Conservation (phyloP, 164 flowering plant species). For the Malania oleifera region DNA sequence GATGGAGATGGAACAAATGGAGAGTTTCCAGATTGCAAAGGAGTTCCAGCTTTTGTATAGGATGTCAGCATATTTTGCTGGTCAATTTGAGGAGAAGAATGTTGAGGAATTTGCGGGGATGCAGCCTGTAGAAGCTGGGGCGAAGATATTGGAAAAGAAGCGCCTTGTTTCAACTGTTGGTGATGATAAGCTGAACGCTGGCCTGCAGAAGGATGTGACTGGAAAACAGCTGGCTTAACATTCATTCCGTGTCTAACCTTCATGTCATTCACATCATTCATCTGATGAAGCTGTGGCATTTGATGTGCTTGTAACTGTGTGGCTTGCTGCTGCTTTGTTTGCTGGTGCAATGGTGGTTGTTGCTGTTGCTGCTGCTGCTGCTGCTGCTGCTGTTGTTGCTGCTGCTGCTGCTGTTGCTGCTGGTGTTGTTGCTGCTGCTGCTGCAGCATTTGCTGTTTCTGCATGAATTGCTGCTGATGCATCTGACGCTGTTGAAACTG, state of each 20-base stretch:
- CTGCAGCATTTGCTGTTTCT: slow-evolving; percentile 43
- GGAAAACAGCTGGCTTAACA: slow-evolving; percentile 52
- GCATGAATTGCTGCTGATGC: slow-evolving; percentile 47
- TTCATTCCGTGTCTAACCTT: slow-evolving; percentile 56
- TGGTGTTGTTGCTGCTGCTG: slow-evolving; percentile 53
- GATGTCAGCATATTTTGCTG: slow-evolving; percentile 61
- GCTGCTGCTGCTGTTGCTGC: slow-evolving; percentile 30
- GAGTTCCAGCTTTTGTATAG: slow-evolving; percentile 59
- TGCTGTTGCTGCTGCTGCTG: slow-evolving; percentile 21
- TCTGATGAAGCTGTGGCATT: slow-evolving; percentile 55
- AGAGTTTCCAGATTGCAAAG: slow-evolving; percentile 69
- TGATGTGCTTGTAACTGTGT: slow-evolving; percentile 50
- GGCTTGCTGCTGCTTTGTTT: slow-evolving; percentile 41
- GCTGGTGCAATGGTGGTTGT: slow-evolving; percentile 26
- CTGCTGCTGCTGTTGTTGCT: slow-evolving; percentile 32
- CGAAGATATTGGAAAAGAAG: slow-evolving; percentile 57
- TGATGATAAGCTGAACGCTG: slow-evolving; percentile 50
- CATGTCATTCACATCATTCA: slow-evolving; percentile 55
- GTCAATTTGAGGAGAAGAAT: slow-evolving; percentile 78
- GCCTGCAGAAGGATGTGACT: slow-evolving; percentile 46
- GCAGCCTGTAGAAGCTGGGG: slow-evolving; percentile 61
- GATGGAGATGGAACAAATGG: slow-evolving; percentile 85
- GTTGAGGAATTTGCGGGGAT: slow-evolving; percentile 76
- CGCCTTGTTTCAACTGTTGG: slow-evolving; percentile 62
- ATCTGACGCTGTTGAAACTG: slow-evolving; percentile 49